Conservation (phyloP, 257 asterid genomes). For the Hygrophila difformis region DNA sequence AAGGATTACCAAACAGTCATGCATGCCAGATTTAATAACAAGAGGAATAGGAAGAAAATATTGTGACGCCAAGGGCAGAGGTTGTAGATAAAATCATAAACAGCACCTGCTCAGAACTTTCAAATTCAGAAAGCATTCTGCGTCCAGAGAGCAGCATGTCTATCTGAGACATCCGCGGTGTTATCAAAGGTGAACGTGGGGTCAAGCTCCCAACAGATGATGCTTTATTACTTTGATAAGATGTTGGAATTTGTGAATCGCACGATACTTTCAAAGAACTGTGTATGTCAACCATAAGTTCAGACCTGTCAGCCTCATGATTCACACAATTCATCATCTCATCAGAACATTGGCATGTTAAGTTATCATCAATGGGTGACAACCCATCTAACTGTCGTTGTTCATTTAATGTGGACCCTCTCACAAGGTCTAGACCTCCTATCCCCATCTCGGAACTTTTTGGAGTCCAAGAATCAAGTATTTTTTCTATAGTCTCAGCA, state of each 20-base stretch:
- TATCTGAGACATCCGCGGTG: constrained; percentile 76
- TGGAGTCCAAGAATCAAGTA: constrained; percentile 78
- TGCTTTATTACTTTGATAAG: constrained; percentile 41
- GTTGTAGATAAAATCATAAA: constrained; percentile 15
- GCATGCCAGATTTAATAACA: constrained; percentile 1
- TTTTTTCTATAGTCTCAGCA: constrained; percentile 75
- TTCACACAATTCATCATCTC: constrained; percentile 38
- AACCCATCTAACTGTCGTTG: constrained; percentile 41
- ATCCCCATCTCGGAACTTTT: constrained; percentile 35
- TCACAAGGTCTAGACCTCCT: constrained; percentile 50
- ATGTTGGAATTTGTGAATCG: constrained; percentile 30
- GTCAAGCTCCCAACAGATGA: constrained; percentile 74
- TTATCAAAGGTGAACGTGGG: constrained; percentile 81
- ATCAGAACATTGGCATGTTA: constrained; percentile 39
- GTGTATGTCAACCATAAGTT: constrained; percentile 37
- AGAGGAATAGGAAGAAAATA: constrained; percentile 6
- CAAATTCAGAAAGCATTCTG: constrained; percentile 61
- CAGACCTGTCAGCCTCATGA: constrained; percentile 36
- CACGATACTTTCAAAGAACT: constrained; percentile 27
- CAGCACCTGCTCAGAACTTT: constrained; percentile 81
- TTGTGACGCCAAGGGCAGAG: constrained; percentile 15
- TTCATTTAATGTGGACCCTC: constrained; percentile 30
- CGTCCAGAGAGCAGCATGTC: constrained; percentile 67
- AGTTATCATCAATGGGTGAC: constrained; percentile 34
- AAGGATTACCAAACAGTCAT: no score